Evolutionary conservation across 2,329 filamentous ascomycete species (phyloP), one percentile per base, ranked within the genome.

Genomic region (Trichoderma sp.): DNA sequence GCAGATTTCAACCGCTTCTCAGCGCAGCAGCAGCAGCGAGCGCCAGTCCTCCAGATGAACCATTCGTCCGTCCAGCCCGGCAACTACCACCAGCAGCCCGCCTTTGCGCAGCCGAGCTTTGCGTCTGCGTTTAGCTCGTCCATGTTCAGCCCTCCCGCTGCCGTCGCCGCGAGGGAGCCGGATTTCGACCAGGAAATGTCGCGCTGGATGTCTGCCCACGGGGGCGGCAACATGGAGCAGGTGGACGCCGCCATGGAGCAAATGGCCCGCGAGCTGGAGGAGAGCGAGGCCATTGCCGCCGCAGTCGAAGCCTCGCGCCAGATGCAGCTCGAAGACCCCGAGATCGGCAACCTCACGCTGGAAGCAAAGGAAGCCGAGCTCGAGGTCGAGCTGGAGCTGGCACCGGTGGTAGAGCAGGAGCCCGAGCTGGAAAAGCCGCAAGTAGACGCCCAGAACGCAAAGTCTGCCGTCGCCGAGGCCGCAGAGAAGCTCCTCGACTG

Each of bases 201-300:
- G 6, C 74, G 73, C 27, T 83, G 81, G 81, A 79, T 82, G 76
- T 75, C 77, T 0, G 73, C 66, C 15, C 77, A 83, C 52, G 74
- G 76, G 22, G 68, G 68, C 4, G 71, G 71, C 9, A 73, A 75
- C 48, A 81, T 81, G 75, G 73, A 76, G 27, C 74, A 81, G 35
- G 79, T 82, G 3, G 79, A 82, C 59, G 79, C 79, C 22, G 77
- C 78, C 64, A 82, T 83, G 78, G 80, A 82, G 39, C 76, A 80
- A 65, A 77, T 83, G 71, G 80, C 81, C 6, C 75, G 74, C 13
- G 79, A 82, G 65, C 72, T 82, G 9, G 79, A 80, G 48, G 73
- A 77, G 65, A 77, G 76, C 69, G 76, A 80, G n/a, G 72, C 74
- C 10, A 69, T 71, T 3, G 70, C 77, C 35, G 72, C 73, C 3